phyloP scores from a whole-genome alignment of 2,329 filamentous ascomycete species.

The Phyllosticta citribraziliensis region DNA sequence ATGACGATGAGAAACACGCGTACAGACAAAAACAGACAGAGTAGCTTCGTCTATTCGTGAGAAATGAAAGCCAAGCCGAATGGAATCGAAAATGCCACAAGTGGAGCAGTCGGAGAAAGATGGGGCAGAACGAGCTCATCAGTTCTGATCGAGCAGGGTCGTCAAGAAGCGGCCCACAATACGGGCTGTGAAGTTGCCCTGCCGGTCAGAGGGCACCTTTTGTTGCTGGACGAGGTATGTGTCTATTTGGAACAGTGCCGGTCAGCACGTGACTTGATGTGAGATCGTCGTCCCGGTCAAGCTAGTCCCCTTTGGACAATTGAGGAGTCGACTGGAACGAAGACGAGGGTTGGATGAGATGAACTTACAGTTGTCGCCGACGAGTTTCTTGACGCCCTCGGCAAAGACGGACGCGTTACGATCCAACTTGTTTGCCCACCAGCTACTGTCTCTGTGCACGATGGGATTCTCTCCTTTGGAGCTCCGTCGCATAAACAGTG shows the following conservation, averaged over 20 bases:
- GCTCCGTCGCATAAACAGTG: constrained; percentile 26
- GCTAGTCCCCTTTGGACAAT: not conserved
- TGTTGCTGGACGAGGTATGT: constrained; percentile 6
- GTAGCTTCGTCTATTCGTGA: not conserved
- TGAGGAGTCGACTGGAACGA: not conserved
- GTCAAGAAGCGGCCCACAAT: constrained; percentile 8
- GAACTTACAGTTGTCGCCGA: constrained; percentile 7
- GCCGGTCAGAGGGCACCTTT: constrained; percentile 5
- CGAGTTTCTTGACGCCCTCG: constrained; percentile 1
- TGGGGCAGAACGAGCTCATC: not conserved
- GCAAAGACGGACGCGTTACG: constrained; percentile 2
- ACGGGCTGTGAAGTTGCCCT: constrained; percentile 9
- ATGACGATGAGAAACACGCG: not conserved
- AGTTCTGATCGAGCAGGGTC: constrained; percentile 2
- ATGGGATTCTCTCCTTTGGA: constrained; percentile 8
- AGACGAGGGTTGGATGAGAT: not conserved
- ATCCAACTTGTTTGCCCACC: constrained; percentile 4
- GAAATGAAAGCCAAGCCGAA: not conserved
- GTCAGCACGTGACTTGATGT: not conserved
- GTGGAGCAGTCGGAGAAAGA: not conserved
- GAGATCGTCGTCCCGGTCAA: not conserved
- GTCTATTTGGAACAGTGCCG: not conserved
- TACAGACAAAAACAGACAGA: not conserved
- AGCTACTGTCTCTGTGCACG: constrained; percentile 2
- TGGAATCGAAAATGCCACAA: not conserved